Evolutionary conservation across 768 basidiomycete species (phyloP).

Genomic region (Boletus sp.): DNA sequence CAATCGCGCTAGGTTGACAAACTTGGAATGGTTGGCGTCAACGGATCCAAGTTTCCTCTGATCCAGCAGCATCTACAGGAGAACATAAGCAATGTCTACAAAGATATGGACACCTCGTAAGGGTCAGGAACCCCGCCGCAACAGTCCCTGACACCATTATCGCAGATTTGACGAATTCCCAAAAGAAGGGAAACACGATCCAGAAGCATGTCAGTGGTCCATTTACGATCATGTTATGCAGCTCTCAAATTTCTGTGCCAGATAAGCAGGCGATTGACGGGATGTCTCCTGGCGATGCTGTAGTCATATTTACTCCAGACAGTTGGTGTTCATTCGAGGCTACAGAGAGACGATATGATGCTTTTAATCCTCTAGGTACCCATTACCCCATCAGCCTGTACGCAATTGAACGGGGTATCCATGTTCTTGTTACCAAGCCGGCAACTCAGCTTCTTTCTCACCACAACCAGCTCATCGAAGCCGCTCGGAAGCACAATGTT

Average conservation of each 20-base stretch:
- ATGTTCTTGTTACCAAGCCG: constrained; percentile 92
- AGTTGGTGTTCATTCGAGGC: constrained; percentile 43
- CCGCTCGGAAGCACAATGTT: constrained; percentile 77
- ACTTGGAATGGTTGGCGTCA: constrained; percentile 87
- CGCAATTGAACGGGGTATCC: constrained; percentile 81
- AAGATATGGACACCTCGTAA: constrained; percentile 81
- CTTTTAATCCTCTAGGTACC: constrained; percentile 49
- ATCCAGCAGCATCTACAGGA: constrained; percentile 78
- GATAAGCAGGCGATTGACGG: constrained; percentile 81
- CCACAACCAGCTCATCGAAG: constrained; percentile 73
- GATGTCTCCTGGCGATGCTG: constrained; percentile 79
- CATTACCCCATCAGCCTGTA: constrained; percentile 84
- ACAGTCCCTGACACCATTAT: neutral
- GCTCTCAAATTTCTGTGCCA: constrained; percentile 28
- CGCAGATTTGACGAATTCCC: constrained; percentile 79
- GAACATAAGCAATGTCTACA: constrained; percentile 83
- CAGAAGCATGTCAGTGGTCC: constrained; percentile 74
- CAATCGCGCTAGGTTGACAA: constrained; percentile 51
- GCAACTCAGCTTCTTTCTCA: constrained; percentile 84
- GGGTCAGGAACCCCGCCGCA: constrained; percentile 21
- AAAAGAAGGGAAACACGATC: constrained; percentile 61
- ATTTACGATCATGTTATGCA: constrained; percentile 3
- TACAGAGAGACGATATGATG: neutral
- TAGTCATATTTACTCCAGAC: constrained; percentile 92
- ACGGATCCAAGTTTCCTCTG: constrained; percentile 83